Evolutionary conservation across 2,329 filamentous ascomycete species (phyloP).

Genomic region (Xylaria sp.): DNA sequence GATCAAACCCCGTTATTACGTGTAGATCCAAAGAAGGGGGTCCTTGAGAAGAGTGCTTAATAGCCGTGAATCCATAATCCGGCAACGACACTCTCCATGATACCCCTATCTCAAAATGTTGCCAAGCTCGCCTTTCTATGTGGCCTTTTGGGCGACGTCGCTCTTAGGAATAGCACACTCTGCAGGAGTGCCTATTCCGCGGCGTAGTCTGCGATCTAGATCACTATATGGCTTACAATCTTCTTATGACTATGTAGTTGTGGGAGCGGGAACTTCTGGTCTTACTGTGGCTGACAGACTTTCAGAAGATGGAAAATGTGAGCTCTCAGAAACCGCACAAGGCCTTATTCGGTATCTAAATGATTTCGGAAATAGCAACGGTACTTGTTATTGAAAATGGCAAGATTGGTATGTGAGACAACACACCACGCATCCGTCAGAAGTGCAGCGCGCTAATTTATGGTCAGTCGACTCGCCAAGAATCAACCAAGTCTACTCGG

Average conservation of each 20-base stretch:
- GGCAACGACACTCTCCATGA: not conserved
- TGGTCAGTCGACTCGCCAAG: constrained; percentile 33
- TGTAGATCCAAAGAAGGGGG: not conserved
- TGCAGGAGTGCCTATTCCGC: not conserved
- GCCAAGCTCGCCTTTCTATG: not conserved
- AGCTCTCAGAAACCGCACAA: not conserved
- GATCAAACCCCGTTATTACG: not conserved
- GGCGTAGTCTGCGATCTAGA: not conserved
- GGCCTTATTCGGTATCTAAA: not conserved
- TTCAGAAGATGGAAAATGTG: constrained; percentile 38
- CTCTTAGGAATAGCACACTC: not conserved
- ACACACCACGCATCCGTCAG: not conserved
- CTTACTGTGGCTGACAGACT: constrained; percentile 39
- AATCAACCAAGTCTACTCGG: constrained; percentile 37
- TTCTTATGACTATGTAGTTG: constrained; percentile 39
- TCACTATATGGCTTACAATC: not conserved
- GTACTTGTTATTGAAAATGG: constrained; percentile 41
- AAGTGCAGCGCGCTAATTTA: constrained; percentile 9
- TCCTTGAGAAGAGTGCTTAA: no score
- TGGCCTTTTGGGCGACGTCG: constrained; percentile 3
- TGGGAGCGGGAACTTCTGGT: constrained; percentile 38
- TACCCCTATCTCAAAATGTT: not conserved
- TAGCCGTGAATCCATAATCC: not conserved
- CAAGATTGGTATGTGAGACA: constrained; percentile 27
- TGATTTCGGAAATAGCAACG: constrained; percentile 27